Evolutionary conservation across 2,329 filamentous ascomycete species (phyloP), one percentile per base, ranked within the genome.

Genomic region (Monosporascus sp.): DNA sequence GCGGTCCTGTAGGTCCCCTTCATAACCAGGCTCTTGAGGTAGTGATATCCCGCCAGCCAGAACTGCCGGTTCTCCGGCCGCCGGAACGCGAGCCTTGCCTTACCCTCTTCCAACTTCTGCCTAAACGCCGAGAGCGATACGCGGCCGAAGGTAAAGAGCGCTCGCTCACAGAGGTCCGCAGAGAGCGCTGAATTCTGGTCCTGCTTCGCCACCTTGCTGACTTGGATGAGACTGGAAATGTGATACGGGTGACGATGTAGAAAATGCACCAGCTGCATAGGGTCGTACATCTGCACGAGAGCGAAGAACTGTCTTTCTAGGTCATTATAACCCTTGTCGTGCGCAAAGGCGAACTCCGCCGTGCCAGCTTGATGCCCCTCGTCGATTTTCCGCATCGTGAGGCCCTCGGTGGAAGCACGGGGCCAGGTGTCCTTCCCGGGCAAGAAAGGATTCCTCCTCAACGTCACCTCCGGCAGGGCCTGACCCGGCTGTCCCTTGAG

Each of bases 1-100:
- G 91, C 90, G 1, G 94, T 97, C 47, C 91, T 82, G 77, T 90
- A 96, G 1, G 93, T 97, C n/a, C 92, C 91, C 62, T 95, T 93
- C 72, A 90, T 85, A 17, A 90, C 80, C 22, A 99, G 76, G 59
- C 90, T 94, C 61, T 82, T 83, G 62, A 97, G 86, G 63, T 97
- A 97, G 60, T 92, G 85, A 76, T 91, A 96, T 8, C 86, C 89
- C 1, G 90, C 89, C 37, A 97, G 82, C 85, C 89, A 96, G 58
- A 99, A 85, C 68, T 97, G 93, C 44, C 94, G 82, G 68, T 97
- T 97, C 68, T 96, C 92, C 0, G 88, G 86, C 38, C 90, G 79
- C 20, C 79, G 72, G 66, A 97, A 97, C 64, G 93, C 84, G 9
- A 99, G 74, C 17, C 90, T 81, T 6, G 90, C 92, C 60, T 85